phyloP scores from a whole-genome alignment of 331 rosid species.

The Malus hybrid region DNA sequence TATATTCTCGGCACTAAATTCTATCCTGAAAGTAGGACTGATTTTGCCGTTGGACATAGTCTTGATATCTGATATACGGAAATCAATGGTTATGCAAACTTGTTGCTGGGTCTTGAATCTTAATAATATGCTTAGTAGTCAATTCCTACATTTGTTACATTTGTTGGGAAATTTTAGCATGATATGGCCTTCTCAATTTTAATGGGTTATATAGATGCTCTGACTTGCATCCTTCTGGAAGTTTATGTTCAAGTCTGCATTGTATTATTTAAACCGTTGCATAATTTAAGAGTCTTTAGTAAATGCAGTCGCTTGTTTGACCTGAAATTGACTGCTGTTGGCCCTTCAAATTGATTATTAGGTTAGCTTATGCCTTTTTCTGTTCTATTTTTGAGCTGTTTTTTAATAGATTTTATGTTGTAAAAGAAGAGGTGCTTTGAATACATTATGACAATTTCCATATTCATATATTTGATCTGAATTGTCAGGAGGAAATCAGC shows the following conservation, averaged over 20 bases:
- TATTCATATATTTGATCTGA: background rate
- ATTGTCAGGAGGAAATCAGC: conserved; percentile 42
- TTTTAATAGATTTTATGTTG: background rate
- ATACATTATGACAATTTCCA: background rate
- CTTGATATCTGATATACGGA: background rate
- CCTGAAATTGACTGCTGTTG: background rate
- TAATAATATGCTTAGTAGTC: background rate
- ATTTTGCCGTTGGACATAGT: background rate
- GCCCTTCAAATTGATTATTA: background rate
- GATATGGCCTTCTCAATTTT: background rate
- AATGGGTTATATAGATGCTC: background rate
- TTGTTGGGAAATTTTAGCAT: background rate
- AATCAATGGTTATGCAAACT: background rate
- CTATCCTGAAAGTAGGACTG: background rate
- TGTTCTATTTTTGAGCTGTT: background rate
- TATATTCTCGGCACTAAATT: background rate
- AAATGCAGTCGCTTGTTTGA: background rate
- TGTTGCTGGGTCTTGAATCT: background rate
- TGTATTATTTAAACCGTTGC: background rate
- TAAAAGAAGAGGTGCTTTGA: background rate
- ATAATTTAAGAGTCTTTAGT: background rate
- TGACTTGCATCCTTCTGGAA: background rate
- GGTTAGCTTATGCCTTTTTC: background rate
- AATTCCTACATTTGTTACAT: background rate
- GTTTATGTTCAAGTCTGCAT: background rate